phyloP scores from a whole-genome alignment of 1,284 basidiomycete species.

The Porogramme epimiltina region DNA sequence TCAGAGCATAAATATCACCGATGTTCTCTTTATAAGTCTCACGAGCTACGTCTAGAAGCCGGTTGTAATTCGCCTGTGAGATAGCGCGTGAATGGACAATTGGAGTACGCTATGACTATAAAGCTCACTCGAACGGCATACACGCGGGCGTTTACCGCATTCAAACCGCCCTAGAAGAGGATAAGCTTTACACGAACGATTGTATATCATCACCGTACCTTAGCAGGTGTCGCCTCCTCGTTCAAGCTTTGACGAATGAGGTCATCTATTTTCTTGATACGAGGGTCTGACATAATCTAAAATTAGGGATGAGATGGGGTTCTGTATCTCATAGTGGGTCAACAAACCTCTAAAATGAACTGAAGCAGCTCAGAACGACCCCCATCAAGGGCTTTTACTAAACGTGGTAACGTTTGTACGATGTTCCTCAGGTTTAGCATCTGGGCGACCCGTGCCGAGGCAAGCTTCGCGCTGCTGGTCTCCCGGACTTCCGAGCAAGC shows the following conservation, averaged over 20 bases:
- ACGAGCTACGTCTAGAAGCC: slow-evolving; percentile 88
- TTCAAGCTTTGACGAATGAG: slow-evolving; percentile 69
- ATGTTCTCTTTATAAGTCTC: slow-evolving; percentile 92
- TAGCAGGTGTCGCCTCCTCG: slow-evolving; percentile 61
- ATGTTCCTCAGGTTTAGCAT: slow-evolving; percentile 76
- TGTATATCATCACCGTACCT: slow-evolving; percentile 43
- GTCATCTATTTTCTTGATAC: slow-evolving; percentile 62
- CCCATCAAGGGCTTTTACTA: slow-evolving; percentile 63
- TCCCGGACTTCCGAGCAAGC: slow-evolving; percentile 60
- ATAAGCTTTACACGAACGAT: neutral
- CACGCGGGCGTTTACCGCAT: slow-evolving; percentile 71
- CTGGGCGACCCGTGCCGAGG: slow-evolving; percentile 70
- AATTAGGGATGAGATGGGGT: neutral
- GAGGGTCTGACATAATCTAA: slow-evolving; percentile 74
- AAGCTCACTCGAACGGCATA: slow-evolving; percentile 76
- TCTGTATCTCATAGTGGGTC: neutral
- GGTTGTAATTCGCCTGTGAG: slow-evolving; percentile 70
- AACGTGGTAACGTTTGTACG: slow-evolving; percentile 62
- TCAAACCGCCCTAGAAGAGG: slow-evolving; percentile 61
- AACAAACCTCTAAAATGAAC: slow-evolving; percentile 59
- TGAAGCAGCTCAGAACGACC: slow-evolving; percentile 61
- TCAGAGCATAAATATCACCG: slow-evolving; percentile 77
- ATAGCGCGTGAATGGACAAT: neutral
- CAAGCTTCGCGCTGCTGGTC: slow-evolving; percentile 57
- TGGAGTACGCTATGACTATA: neutral